Evolutionary conservation across 2,329 filamentous ascomycete species (phyloP).

Genomic region (Exophiala sp.): DNA sequence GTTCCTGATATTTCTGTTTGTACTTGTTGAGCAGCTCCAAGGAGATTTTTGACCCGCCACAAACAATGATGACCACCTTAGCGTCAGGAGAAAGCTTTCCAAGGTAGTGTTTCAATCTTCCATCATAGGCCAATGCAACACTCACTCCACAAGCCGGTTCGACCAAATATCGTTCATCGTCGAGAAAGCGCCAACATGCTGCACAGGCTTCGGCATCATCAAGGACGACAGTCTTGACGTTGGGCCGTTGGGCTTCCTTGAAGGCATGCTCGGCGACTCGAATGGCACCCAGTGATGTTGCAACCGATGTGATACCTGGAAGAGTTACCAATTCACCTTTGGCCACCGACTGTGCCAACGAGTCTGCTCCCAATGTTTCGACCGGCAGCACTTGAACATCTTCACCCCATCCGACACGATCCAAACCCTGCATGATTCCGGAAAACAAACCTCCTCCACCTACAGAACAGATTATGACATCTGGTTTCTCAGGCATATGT

Average conservation of each 20-base stretch:
- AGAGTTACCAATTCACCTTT: slow-evolving; percentile 59
- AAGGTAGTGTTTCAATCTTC: slow-evolving; percentile 20
- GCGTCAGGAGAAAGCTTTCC: slow-evolving; percentile 41
- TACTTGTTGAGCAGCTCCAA: slow-evolving; percentile 52
- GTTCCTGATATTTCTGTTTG: slow-evolving; percentile 6
- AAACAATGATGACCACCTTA: slow-evolving; percentile 80
- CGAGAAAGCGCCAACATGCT: slow-evolving; percentile 71
- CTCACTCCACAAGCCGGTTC: slow-evolving; percentile 84
- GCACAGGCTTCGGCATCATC: slow-evolving; percentile 74
- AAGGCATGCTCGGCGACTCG: slow-evolving; percentile 67
- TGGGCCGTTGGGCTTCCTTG: slow-evolving; percentile 55
- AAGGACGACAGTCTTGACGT: slow-evolving; percentile 61
- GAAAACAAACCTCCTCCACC: slow-evolving; percentile 78
- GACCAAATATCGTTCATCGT: slow-evolving; percentile 77
- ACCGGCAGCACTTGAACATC: slow-evolving; percentile 61
- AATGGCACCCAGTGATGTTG: slow-evolving; percentile 69
- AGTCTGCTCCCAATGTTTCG: slow-evolving; percentile 72
- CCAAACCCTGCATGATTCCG: slow-evolving; percentile 68
- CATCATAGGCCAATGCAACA: slow-evolving; percentile 45
- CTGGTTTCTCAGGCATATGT: slow-evolving; percentile 50
- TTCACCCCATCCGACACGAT: slow-evolving; percentile 28
- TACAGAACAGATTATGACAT: slow-evolving; percentile 72
- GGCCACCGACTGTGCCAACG: slow-evolving; percentile 60
- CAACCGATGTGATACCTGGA: slow-evolving; percentile 69
- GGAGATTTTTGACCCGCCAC: slow-evolving; percentile 70